Evolutionary conservation across 2,329 filamentous ascomycete genomes (phyloP).

Genomic region (Ceratocystis smalleyi): DNA sequence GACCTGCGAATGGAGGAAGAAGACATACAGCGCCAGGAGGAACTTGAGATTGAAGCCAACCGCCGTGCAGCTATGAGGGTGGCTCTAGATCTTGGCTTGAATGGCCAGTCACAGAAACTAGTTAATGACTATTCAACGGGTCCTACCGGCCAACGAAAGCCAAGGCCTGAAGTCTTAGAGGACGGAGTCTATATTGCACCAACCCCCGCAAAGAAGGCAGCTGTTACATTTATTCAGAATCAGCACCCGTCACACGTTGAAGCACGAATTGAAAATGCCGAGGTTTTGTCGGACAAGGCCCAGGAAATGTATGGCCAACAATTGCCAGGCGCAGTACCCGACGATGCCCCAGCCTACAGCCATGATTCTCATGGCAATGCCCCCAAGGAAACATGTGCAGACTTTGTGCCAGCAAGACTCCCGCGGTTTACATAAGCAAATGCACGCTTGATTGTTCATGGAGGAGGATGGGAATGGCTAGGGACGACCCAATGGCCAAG

Average conservation of each 20-base stretch:
- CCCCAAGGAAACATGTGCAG: slow-evolving; percentile 15
- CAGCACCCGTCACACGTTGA: not conserved
- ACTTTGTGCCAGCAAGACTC: slow-evolving; percentile 43
- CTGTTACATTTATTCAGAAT: not conserved
- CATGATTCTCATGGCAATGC: not conserved
- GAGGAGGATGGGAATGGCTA: not conserved
- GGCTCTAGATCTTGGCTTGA: slow-evolving; percentile 35
- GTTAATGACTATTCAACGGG: not conserved
- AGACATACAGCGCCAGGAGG: slow-evolving; percentile 35
- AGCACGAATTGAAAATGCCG: slow-evolving; percentile 5
- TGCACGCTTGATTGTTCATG: not conserved
- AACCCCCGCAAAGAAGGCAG: slow-evolving; percentile 6
- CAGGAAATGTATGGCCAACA: not conserved
- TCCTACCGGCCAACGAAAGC: slow-evolving; percentile 14
- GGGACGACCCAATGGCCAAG: not conserved
- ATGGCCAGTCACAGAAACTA: slow-evolving; percentile 12
- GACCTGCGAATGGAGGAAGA: slow-evolving; percentile 41
- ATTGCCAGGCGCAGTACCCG: not conserved
- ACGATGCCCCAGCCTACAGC: slow-evolving; percentile 3
- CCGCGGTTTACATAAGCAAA: slow-evolving; percentile 35
- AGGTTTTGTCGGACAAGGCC: slow-evolving; percentile 10
- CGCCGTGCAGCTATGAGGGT: slow-evolving; percentile 37
- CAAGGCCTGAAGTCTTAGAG: slow-evolving; percentile 23
- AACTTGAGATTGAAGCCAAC: slow-evolving; percentile 37
- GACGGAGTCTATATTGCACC: slow-evolving; percentile 22